A percentile compares a stretch with the other conserved stretches of the same genome.
Conservation (phyloP, 2,329 filamentous ascomycete species). For the Fusarium proliferatum region DNA sequence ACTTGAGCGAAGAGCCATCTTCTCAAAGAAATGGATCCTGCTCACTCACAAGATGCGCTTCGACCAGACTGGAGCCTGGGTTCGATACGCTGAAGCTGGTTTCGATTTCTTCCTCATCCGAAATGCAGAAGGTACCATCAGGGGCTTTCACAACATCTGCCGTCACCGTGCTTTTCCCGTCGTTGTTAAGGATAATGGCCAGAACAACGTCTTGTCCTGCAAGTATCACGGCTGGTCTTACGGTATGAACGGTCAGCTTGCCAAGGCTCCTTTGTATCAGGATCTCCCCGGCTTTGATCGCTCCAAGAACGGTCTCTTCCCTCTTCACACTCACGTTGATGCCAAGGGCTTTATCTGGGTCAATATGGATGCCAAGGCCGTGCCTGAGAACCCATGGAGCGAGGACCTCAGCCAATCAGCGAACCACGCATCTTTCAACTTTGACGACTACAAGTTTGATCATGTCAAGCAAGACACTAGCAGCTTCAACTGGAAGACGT, state of each 20-base stretch:
- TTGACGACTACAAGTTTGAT: slow-evolving; percentile 65
- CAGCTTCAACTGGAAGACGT: slow-evolving; percentile 69
- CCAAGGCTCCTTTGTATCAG: slow-evolving; percentile 70
- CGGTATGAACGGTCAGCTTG: slow-evolving; percentile 66
- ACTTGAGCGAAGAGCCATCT: slow-evolving; percentile 66
- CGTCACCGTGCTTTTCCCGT: slow-evolving; percentile 70
- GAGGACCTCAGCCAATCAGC: slow-evolving; percentile 57
- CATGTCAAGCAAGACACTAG: slow-evolving; percentile 66
- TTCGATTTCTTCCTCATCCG: slow-evolving; percentile 65
- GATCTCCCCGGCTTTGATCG: slow-evolving; percentile 66
- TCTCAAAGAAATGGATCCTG: slow-evolving; percentile 66
- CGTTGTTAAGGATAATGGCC: slow-evolving; percentile 61
- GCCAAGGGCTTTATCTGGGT: slow-evolving; percentile 67
- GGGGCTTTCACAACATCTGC: slow-evolving; percentile 72
- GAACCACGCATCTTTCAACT: slow-evolving; percentile 57
- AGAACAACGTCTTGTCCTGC: slow-evolving; percentile 65
- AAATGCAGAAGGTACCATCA: slow-evolving; percentile 66
- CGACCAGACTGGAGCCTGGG: slow-evolving; percentile 64
- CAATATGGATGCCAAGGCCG: slow-evolving; percentile 61
- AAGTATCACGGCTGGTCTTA: slow-evolving; percentile 73
- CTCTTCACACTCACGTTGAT: slow-evolving; percentile 65
- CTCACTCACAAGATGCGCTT: slow-evolving; percentile 64
- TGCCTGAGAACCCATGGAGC: slow-evolving; percentile 61
- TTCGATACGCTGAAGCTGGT: slow-evolving; percentile 64
- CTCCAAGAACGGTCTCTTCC: slow-evolving; percentile 64